Percentiles rank a stretch among this genome's conserved stretches.
Evolutionary conservation across 495 filamentous ascomycete species (phyloP).

Genomic region (Polyplosphaeria fusca): DNA sequence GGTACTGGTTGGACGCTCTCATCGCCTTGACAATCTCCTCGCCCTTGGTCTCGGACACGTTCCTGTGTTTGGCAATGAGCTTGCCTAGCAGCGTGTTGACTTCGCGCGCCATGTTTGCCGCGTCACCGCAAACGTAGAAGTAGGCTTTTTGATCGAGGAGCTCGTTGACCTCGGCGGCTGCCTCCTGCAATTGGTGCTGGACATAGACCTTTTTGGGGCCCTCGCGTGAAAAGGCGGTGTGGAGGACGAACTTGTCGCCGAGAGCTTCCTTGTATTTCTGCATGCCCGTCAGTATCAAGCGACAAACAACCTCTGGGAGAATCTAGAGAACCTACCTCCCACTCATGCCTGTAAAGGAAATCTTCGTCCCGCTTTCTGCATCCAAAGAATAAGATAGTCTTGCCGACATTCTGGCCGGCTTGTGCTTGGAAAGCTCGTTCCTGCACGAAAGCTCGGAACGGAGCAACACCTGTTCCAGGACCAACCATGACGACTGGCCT

Average conservation of each 20-base stretch:
- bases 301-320: not conserved
- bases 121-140: constrained; percentile 98
- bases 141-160: constrained; percentile 86
- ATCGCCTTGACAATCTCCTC: constrained; percentile 97
- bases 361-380: constrained; percentile 83
- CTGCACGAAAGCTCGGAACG: constrained; percentile 92
- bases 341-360: constrained; percentile 89
- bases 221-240: constrained; percentile 93
- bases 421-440: constrained; percentile 80
- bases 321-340: constrained; percentile 65
- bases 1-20: constrained; percentile 90
- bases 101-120: constrained; percentile 96
- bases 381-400: constrained; percentile 90
- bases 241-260: constrained; percentile 79
- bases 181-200: constrained; percentile 84
- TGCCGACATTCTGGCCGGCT: constrained; percentile 80
- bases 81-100: constrained; percentile 81
- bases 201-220: constrained; percentile 88
- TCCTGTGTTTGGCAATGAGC: constrained; percentile 80
- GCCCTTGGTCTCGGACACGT: constrained; percentile 74
- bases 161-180: constrained; percentile 79
- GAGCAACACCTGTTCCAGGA: constrained; percentile 94
- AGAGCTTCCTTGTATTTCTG: constrained; percentile 79
- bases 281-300: constrained; percentile 20
- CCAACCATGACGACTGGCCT: constrained; percentile 96